Percentiles rank a stretch among this genome's conserved stretches.
These are phyloP conservation scores for Hypoxylon lienhwacheense DNA, from an alignment of 495 filamentous ascomycete species.

Conservation along the genomic window DNA sequence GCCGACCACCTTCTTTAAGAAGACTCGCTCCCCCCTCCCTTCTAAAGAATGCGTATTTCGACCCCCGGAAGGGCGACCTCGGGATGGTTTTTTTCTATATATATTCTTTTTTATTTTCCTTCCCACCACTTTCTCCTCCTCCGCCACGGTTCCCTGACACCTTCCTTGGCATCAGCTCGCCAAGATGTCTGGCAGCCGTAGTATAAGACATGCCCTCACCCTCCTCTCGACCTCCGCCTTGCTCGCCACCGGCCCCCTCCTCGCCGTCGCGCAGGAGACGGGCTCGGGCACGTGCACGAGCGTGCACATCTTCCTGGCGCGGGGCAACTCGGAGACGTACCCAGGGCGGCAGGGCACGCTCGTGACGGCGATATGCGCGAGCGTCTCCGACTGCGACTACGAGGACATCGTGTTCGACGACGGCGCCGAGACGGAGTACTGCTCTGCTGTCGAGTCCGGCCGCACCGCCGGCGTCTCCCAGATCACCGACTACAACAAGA, in stretches of 20 bases:
- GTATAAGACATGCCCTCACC: no score
- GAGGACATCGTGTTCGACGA: constrained; percentile 35
- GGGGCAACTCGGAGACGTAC: constrained; percentile 38
- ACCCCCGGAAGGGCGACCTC: not conserved
- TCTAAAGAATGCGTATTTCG: no score
- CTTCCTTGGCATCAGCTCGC: not conserved
- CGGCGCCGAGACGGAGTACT: constrained; percentile 23
- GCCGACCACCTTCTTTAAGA: no score
- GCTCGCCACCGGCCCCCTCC: not conserved
- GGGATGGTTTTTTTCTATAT: no score
- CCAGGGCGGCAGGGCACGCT: constrained; percentile 33
- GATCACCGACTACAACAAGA: constrained; percentile 29
- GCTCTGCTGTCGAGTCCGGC: constrained; percentile 28
- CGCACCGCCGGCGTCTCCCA: constrained; percentile 19
- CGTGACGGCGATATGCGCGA: constrained; percentile 26
- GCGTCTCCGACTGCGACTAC: constrained; percentile 36
- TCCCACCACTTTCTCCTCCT: not conserved
- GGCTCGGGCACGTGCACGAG: constrained; percentile 23
- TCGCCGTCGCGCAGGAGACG: constrained; percentile 11
- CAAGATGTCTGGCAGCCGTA: not conserved
- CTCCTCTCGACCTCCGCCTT: not conserved
- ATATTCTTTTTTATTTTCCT: not conserved
- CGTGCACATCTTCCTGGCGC: constrained; percentile 37
- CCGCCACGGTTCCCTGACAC: not conserved
- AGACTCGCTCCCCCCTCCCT: no score